Conservation (phyloP, 495 filamentous ascomycete genomes). For the Aspergillus heteromorphus region DNA sequence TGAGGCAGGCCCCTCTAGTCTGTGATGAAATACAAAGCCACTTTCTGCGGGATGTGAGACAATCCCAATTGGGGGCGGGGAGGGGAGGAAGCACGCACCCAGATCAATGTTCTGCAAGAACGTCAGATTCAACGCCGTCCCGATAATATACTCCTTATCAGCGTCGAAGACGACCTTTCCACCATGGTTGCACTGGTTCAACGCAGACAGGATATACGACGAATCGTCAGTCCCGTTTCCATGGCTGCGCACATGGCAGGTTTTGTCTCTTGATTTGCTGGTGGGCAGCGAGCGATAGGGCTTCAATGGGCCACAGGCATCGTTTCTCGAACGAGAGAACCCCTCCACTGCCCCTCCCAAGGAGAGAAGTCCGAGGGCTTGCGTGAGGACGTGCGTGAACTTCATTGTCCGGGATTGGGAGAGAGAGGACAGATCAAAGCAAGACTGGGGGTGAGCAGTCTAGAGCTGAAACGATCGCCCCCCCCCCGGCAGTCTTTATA, state of each 20-base stretch:
- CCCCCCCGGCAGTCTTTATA: neutral
- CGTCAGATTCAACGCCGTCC: constrained; percentile 60
- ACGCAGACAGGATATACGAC: constrained; percentile 48
- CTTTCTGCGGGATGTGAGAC: too few species aligned
- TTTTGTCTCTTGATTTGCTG: constrained; percentile 23
- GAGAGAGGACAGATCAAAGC: neutral
- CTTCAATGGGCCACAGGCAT: constrained; percentile 26
- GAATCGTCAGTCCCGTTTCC: constrained; percentile 55
- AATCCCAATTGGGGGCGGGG: too few species aligned
- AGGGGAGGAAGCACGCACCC: constrained; percentile 22
- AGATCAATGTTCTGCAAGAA: constrained; percentile 61
- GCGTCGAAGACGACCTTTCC: constrained; percentile 58
- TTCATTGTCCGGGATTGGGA: constrained; percentile 19
- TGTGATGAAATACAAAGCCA: too few species aligned
- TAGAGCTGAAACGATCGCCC: neutral
- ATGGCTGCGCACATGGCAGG: constrained; percentile 30
- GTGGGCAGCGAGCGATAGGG: constrained; percentile 35
- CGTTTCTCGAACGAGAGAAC: constrained; percentile 20
- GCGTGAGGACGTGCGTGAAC: constrained; percentile 23
- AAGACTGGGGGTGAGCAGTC: neutral
- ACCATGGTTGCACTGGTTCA: constrained; percentile 61
- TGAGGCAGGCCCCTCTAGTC: too few species aligned
- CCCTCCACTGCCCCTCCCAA: constrained; percentile 20
- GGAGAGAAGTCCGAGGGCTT: constrained; percentile 21
- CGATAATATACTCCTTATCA: constrained; percentile 53